Conservation (phyloP, 2,329 filamentous ascomycete genomes). For the Sclerotinia sclerotiorum region DNA sequence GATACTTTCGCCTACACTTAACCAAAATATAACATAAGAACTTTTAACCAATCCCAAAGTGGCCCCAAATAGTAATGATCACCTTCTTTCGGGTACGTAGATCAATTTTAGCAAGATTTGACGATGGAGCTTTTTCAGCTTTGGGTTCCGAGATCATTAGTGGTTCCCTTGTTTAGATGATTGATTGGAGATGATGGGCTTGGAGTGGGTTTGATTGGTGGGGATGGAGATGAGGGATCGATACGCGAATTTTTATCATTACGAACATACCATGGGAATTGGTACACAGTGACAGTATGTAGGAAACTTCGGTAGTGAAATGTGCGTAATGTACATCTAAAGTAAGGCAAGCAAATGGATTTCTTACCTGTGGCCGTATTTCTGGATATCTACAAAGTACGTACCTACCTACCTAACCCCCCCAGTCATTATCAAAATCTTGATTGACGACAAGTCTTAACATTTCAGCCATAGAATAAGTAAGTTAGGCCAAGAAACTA, state of each 20-base stretch:
- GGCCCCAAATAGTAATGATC: not conserved
- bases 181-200: not conserved
- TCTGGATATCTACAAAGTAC: too few species aligned
- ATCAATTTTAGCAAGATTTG: conserved; percentile 9
- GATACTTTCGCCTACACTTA: not conserved
- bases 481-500: not conserved
- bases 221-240: not conserved
- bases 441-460: not conserved
- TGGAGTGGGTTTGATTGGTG: not conserved
- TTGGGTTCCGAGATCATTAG: not conserved
- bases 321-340: too few species aligned
- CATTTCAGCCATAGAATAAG: not conserved
- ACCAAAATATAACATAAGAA: not conserved
- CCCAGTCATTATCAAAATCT: not conserved
- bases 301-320: not conserved
- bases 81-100: not conserved
- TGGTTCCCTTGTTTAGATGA: not conserved
- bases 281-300: not conserved
- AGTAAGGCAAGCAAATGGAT: too few species aligned
- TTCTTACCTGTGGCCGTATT: too few species aligned
- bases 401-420: too few species aligned
- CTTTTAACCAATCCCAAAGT: not conserved
- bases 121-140: conserved; percentile 14
- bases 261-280: not conserved
- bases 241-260: conserved; percentile 4